Base-by-base conservation (phyloP, 345 rosid genomes). In the Sisymbrium irio region DNA sequence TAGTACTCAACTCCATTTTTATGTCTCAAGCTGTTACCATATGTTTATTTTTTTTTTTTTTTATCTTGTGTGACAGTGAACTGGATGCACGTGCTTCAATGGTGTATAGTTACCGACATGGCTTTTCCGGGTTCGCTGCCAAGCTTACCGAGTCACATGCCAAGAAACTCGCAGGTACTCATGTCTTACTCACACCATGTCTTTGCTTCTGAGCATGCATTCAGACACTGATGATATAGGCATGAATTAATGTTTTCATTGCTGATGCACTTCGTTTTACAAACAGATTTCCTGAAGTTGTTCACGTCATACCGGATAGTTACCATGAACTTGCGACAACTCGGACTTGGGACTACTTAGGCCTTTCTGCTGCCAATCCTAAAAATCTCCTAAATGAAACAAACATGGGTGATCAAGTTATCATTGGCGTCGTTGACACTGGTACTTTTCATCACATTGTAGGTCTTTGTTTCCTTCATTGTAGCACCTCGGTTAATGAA, bases 271-370 rank as follows among this genome's bases (percentile, higher is more conserved):
- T n/a, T n/a, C n/a, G n/a, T n/a, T n/a, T n/a, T 49, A 80, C 73
- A 15, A 54, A 79, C 2, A 84, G 87, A 77, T 60, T 59, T n/a
- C 80, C 83, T n/a, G 67, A 66, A 5, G 86, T 85, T 50, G 71
- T 85, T 27, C 80, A 81, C 36, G 83, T 82, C 59, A 67, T 69
- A 37, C 62, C 32, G n/a, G 80, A 80, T 77, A 60, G 62, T 46
- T 67, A 58, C 37, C 64, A 75, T 7, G 40, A 78, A 62, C 58
- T 79, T 15, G 75, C 72, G n/a, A 82, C 88, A 33, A 82, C 83
- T 27, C 72, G 81, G 22, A 73, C 84, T 49, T 81, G 88, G 88
- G 82, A 85, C 12, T 82, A 79, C 50, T 57, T 85, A 30, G 67
- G 74, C 9, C 55, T 79, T 28, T 79, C 81, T 47, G 55, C 44